Evolutionary conservation across 2,329 filamentous ascomycete species (phyloP).

Genomic region (Pestalotiopsis sp.): DNA sequence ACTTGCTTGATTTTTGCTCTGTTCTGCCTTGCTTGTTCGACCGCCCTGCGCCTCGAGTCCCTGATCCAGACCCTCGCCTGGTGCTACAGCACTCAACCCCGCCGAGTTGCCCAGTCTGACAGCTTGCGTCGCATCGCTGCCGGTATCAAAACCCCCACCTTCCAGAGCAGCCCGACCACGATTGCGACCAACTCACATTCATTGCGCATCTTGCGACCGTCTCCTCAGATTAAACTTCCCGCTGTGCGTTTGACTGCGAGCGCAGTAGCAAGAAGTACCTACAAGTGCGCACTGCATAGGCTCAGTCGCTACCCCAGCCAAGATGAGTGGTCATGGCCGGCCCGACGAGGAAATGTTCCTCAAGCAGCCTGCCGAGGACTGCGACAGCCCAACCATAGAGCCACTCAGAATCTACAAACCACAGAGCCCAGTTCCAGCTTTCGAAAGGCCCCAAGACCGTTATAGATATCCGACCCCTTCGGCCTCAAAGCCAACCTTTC

Average conservation of each 20-base stretch:
- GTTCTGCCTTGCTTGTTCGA: background rate
- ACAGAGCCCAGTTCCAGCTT: slow-evolving; percentile 59
- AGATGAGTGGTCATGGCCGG: slow-evolving; percentile 61
- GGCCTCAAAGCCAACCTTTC: slow-evolving; percentile 57
- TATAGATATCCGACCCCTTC: slow-evolving; percentile 53
- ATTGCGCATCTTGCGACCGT: slow-evolving; percentile 15
- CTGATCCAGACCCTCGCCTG: background rate
- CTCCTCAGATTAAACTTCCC: slow-evolving; percentile 25
- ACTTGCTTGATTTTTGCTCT: background rate
- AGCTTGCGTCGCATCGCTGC: slow-evolving; percentile 1
- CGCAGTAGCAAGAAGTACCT: slow-evolving; percentile 12
- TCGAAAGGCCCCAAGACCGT: slow-evolving; percentile 36
- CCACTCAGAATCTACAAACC: slow-evolving; percentile 85
- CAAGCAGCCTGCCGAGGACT: slow-evolving; percentile 53
- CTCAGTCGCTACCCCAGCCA: slow-evolving; percentile 27
- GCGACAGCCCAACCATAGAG: slow-evolving; percentile 77
- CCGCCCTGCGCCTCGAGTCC: background rate
- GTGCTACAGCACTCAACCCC: background rate
- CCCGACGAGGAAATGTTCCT: slow-evolving; percentile 85
- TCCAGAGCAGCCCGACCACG: slow-evolving; percentile 14
- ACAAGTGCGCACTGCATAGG: background rate
- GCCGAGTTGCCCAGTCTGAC: background rate
- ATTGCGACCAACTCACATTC: slow-evolving; percentile 12
- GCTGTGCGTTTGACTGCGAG: slow-evolving; percentile 1
- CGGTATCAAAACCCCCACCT: slow-evolving; percentile 26